Percentiles rank a stretch among this genome's conserved stretches.
Evolutionary conservation across 495 filamentous ascomycete species (phyloP).

Genomic region (Podospora anserina): DNA sequence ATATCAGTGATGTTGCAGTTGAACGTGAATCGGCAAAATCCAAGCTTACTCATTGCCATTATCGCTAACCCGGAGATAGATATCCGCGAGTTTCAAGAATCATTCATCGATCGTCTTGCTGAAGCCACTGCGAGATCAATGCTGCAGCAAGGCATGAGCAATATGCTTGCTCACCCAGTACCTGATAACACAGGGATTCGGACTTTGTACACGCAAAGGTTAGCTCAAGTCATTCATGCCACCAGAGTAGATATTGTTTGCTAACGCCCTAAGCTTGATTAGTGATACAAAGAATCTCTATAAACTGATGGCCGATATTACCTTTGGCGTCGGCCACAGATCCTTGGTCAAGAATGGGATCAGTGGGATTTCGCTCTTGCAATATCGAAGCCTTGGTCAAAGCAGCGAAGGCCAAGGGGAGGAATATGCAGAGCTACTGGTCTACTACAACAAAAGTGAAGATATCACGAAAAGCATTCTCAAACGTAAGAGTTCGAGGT

Average conservation of each 20-base stretch:
- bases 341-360: not conserved
- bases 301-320: slow-evolving; percentile 8
- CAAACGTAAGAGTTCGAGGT: not conserved
- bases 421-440: slow-evolving; percentile 11
- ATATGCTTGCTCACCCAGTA: slow-evolving; percentile 12
- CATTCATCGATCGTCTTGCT: slow-evolving; percentile 8
- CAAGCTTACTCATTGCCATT: not conserved
- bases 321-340: slow-evolving; percentile 6
- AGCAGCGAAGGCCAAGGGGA: not conserved
- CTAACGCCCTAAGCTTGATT: not conserved
- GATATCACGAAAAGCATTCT: slow-evolving; percentile 10
- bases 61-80: not conserved
- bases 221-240: not conserved
- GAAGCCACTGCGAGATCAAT: slow-evolving; percentile 3
- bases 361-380: slow-evolving; percentile 3
- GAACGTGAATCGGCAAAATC: not conserved
- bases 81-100: slow-evolving; percentile 4
- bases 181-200: slow-evolving; percentile 5
- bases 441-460: not conserved
- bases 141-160: slow-evolving; percentile 13
- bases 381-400: slow-evolving; percentile 4
- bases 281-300: slow-evolving; percentile 6
- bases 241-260: not conserved
- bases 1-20: not conserved
- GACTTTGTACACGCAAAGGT: slow-evolving; percentile 15